phyloP scores from a whole-genome alignment of 192 early-diverging fungal genomes.

The Umbelopsis sp. region DNA sequence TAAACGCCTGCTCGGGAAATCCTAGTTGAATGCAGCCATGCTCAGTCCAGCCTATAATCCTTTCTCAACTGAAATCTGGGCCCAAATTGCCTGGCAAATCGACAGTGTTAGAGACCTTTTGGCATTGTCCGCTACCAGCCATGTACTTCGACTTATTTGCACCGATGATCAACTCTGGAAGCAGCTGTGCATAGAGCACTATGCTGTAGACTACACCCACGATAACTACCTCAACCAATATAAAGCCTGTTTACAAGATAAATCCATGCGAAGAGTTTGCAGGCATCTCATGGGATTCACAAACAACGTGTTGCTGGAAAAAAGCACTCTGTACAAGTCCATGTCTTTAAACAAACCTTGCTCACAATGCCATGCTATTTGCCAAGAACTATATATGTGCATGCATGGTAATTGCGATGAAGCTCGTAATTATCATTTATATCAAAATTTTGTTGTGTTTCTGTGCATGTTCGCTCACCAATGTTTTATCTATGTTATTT shows the following conservation, averaged over 20 bases:
- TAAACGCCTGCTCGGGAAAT: no score
- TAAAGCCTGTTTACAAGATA: slow-evolving; percentile 2
- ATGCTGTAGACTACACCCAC: not conserved
- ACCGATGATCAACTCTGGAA: slow-evolving; percentile 15
- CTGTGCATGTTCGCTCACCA: not conserved
- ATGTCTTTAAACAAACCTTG: slow-evolving; percentile 7
- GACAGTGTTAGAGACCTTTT: slow-evolving; percentile 11
- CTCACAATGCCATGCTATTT: not conserved
- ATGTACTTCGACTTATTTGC: slow-evolving; percentile 9
- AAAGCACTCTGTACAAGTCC: slow-evolving; percentile 16
- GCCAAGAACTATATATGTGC: slow-evolving; percentile 13
- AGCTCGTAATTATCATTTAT: not conserved
- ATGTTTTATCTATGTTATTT: not conserved
- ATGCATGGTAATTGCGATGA: slow-evolving; percentile 14
- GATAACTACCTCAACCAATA: not conserved
- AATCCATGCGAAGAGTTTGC: slow-evolving; percentile 16
- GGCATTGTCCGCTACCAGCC: not conserved
- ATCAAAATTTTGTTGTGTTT: no score
- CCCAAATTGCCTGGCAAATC: slow-evolving; percentile 11
- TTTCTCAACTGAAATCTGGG: slow-evolving; percentile 12
- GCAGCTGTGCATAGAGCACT: slow-evolving; percentile 13
- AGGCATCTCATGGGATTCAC: slow-evolving; percentile 19
- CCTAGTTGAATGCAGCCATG: not conserved
- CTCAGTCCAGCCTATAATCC: not conserved
- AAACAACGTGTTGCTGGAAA: not conserved